Percentiles rank a stretch among this genome's conserved stretches.
These are phyloP conservation scores for Microdochium paspali DNA, from an alignment of 2,329 filamentous ascomycete species.

Conservation along the genomic window DNA sequence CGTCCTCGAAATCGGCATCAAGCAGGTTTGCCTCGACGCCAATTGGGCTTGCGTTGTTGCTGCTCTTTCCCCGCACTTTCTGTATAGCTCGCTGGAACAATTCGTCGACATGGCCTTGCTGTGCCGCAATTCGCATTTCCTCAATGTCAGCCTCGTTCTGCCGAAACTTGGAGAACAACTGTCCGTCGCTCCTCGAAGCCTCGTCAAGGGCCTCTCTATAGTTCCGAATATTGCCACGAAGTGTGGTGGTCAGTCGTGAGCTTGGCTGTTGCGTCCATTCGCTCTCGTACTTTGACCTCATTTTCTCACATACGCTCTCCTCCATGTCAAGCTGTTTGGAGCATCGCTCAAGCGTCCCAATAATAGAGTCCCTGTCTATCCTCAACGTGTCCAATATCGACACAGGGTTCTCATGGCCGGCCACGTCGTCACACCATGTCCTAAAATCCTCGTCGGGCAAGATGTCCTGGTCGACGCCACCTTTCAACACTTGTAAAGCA, in stretches of 20 bases:
- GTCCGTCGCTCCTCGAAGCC: slow-evolving; percentile 75
- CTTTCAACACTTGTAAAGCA: slow-evolving; percentile 84
- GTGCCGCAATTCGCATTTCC: slow-evolving; percentile 85
- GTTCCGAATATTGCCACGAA: slow-evolving; percentile 77
- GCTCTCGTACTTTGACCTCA: slow-evolving; percentile 91
- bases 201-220: slow-evolving; percentile 87
- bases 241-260: slow-evolving; percentile 75
- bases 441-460: slow-evolving; percentile 84
- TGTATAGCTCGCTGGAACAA: slow-evolving; percentile 82
- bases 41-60: slow-evolving; percentile 51
- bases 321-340: slow-evolving; percentile 91
- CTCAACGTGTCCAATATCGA: slow-evolving; percentile 72
- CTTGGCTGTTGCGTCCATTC: slow-evolving; percentile 98
- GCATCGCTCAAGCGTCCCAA: slow-evolving; percentile 65
- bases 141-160: slow-evolving; percentile 86
- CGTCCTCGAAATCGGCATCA: slow-evolving; percentile 87
- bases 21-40: slow-evolving; percentile 66
- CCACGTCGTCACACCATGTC: slow-evolving; percentile 88
- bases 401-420: slow-evolving; percentile 71
- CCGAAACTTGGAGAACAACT: slow-evolving; percentile 72
- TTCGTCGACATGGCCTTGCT: slow-evolving; percentile 77
- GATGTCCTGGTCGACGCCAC: slow-evolving; percentile 83
- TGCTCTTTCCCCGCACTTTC: slow-evolving; percentile 60
- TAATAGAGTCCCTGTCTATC: slow-evolving; percentile 66
- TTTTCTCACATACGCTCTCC: slow-evolving; percentile 97